A percentile compares a stretch with the other conserved stretches of the same genome.
Conservation (phyloP, 2,329 filamentous ascomycete species). For the Trichoderma atroviride region DNA sequence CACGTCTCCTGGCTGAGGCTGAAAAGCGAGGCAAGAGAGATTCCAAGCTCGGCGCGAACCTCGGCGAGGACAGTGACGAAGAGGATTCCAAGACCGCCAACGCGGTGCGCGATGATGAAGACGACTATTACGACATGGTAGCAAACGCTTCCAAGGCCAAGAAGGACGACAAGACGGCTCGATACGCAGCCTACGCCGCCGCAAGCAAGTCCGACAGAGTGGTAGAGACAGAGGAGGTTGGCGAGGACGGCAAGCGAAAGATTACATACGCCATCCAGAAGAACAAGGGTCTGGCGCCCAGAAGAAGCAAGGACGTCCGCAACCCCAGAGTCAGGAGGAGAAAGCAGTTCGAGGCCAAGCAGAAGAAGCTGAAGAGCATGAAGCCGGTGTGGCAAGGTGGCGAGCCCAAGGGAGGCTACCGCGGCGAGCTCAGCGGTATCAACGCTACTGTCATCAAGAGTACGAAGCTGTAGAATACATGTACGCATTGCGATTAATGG, state of each 20-base stretch:
- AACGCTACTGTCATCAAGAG: slow-evolving; percentile 93
- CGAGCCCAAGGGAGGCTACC: slow-evolving; percentile 82
- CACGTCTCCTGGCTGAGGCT: slow-evolving; percentile 84
- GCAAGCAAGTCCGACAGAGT: slow-evolving; percentile 67
- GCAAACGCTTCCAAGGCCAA: slow-evolving; percentile 70
- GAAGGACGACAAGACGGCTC: slow-evolving; percentile 69
- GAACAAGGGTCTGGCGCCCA: slow-evolving; percentile 92
- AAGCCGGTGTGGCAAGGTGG: slow-evolving; percentile 85
- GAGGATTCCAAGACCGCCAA: slow-evolving; percentile 60
- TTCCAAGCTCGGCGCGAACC: slow-evolving; percentile 64
- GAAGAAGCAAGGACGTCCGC: slow-evolving; percentile 88
- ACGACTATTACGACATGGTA: slow-evolving; percentile 90
- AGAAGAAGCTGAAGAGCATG: slow-evolving; percentile 93
- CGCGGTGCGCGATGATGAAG: slow-evolving; percentile 60
- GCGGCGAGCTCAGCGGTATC: slow-evolving; percentile 91
- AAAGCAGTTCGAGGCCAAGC: slow-evolving; percentile 93
- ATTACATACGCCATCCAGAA: slow-evolving; percentile 95
- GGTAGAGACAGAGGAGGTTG: slow-evolving; percentile 68
- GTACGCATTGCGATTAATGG: slow-evolving; percentile 22
- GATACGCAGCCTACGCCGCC: slow-evolving; percentile 57
- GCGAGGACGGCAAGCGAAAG: slow-evolving; percentile 83
- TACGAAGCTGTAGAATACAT: slow-evolving; percentile 72
- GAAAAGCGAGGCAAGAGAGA: slow-evolving; percentile 75
- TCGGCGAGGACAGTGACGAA: slow-evolving; percentile 69
- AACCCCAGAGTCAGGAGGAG: slow-evolving; percentile 98